Percentiles rank a stretch among this genome's conserved stretches.
Conservation (phyloP, 1,284 basidiomycete species). For the Puccinia hordei region DNA sequence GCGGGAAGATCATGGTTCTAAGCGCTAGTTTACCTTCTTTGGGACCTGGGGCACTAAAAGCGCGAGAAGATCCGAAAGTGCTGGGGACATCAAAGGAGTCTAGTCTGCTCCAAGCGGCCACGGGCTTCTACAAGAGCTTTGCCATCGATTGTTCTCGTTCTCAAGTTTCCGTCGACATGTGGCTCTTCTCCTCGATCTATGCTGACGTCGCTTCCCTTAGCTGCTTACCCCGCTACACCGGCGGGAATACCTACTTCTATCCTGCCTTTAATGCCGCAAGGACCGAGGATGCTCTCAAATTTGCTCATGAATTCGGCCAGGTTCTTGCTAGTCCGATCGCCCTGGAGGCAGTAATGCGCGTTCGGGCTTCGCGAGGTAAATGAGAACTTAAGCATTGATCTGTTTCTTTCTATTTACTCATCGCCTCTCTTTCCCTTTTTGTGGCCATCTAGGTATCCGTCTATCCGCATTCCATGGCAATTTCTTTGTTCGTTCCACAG, state of each 20-base stretch:
- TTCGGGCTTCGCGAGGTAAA: conserved; percentile 85
- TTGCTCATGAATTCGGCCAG: conserved; percentile 93
- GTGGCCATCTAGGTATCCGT: conserved; percentile 69
- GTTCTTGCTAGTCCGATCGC: conserved; percentile 92
- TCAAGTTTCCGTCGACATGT: conserved; percentile 99
- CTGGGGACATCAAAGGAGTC: conserved; percentile 95
- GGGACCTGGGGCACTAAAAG: conserved; percentile 89
- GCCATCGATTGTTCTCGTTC: conserved; percentile 97
- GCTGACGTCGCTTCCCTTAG: conserved; percentile 92
- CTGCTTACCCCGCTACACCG: conserved; percentile 95
- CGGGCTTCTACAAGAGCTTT: conserved; percentile 97
- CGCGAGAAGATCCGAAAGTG: conserved; percentile 92
- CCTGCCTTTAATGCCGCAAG: conserved; percentile 94
- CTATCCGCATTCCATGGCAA: conserved; percentile 99
- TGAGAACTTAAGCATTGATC: conserved; percentile 2
- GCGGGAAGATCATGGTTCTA: conserved; percentile 92
- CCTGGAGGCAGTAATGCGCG: conserved; percentile 95
- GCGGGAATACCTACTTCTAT: conserved; percentile 97
- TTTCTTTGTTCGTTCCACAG: conserved; percentile 98
- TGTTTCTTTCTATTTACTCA: not conserved
- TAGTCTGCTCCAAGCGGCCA: conserved; percentile 79
- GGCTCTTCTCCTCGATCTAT: conserved; percentile 89
- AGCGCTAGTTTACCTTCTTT: conserved; percentile 82
- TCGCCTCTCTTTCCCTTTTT: not conserved
- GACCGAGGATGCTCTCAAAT: conserved; percentile 93